Evolutionary conservation across 768 basidiomycete genomes (phyloP).

Genomic region (Pulveroboletus sp.): DNA sequence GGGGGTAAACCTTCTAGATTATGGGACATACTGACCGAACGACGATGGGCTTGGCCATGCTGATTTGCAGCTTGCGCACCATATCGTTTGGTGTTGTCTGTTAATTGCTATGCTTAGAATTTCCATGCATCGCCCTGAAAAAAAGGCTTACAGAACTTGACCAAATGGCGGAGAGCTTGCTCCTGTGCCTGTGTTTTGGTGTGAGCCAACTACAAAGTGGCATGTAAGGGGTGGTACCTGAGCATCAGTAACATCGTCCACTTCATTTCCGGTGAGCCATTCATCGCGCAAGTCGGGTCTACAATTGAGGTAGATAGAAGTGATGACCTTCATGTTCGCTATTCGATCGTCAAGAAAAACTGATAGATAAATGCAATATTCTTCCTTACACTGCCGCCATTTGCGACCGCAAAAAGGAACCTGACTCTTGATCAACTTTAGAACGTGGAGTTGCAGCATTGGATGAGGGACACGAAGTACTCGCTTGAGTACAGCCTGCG

Average conservation of each 20-base stretch:
- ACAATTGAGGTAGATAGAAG: constrained; percentile 95
- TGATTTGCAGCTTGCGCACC: constrained; percentile 50
- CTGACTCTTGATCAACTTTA: constrained; percentile 98
- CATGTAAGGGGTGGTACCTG: constrained; percentile 46
- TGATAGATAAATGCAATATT: neutral
- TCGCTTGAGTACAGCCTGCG: constrained; percentile 89
- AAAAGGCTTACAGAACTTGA: constrained; percentile 79
- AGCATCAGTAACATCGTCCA: constrained; percentile 88
- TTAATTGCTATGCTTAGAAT: constrained; percentile 7
- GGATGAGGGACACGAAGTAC: constrained; percentile 93
- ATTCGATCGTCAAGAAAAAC: constrained; percentile 12
- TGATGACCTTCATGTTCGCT: constrained; percentile 99
- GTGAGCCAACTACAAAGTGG: constrained; percentile 8
- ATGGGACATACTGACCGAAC: constrained; percentile 80
- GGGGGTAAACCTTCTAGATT: constrained; percentile 72
- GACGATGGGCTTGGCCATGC: constrained; percentile 61
- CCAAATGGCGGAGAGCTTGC: constrained; percentile 86
- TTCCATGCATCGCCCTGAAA: neutral
- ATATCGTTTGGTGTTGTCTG: constrained; percentile 91
- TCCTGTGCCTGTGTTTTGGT: constrained; percentile 72
- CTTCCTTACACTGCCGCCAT: constrained; percentile 86
- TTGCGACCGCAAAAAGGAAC: constrained; percentile 97
- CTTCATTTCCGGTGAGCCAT: constrained; percentile 91
- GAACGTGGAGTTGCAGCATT: constrained; percentile 86
- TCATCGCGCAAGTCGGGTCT: constrained; percentile 96